Evolutionary conservation across 352 stramenopile genomes (phyloP).

Genomic region (Pythium grandisporangium): DNA sequence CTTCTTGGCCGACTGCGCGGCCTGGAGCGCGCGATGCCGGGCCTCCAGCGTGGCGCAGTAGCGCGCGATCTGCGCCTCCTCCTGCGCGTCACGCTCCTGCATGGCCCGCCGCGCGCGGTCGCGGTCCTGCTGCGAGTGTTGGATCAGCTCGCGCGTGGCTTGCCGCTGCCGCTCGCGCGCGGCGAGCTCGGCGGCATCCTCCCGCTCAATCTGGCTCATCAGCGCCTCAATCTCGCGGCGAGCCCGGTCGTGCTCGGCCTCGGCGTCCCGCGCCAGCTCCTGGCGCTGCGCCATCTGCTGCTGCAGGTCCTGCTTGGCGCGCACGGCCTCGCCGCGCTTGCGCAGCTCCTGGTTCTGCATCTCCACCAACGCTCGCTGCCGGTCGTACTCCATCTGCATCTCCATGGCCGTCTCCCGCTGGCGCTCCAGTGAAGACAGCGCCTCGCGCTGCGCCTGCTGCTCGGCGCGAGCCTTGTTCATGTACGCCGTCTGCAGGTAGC

Average conservation of each 20-base stretch:
- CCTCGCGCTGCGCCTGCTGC: slow-evolving; percentile 85
- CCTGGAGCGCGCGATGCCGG: slow-evolving; percentile 33
- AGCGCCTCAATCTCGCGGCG: slow-evolving; percentile 80
- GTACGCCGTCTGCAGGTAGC: slow-evolving; percentile 88
- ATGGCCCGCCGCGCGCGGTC: slow-evolving; percentile 14
- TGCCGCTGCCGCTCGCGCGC: slow-evolving; percentile 48
- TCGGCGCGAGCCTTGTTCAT: slow-evolving; percentile 90
- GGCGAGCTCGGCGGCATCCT: slow-evolving; percentile 76
- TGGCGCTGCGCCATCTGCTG: slow-evolving; percentile 60
- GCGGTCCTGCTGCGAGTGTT: slow-evolving; percentile 33
- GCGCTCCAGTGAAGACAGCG: slow-evolving; percentile 59
- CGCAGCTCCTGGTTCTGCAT: slow-evolving; percentile 45
- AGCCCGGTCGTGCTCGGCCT: slow-evolving; percentile 63
- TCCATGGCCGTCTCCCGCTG: slow-evolving; percentile 82
- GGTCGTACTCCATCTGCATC: slow-evolving; percentile 90
- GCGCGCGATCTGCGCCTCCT: slow-evolving; percentile 40
- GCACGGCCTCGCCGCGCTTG: slow-evolving; percentile 57
- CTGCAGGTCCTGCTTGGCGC: slow-evolving; percentile 61
- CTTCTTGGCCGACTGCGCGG: slow-evolving; percentile 66
- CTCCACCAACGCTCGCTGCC: slow-evolving; percentile 67
- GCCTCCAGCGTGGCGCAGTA: slow-evolving; percentile 36
- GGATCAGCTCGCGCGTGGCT: slow-evolving; percentile 46
- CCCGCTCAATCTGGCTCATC: slow-evolving; percentile 77
- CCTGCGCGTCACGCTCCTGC: slow-evolving; percentile 17
- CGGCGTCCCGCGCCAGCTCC: slow-evolving; percentile 52